These are phyloP conservation scores for Nicotiana undulata DNA, from an alignment of 257 asterid species.

Conservation along the genomic window DNA sequence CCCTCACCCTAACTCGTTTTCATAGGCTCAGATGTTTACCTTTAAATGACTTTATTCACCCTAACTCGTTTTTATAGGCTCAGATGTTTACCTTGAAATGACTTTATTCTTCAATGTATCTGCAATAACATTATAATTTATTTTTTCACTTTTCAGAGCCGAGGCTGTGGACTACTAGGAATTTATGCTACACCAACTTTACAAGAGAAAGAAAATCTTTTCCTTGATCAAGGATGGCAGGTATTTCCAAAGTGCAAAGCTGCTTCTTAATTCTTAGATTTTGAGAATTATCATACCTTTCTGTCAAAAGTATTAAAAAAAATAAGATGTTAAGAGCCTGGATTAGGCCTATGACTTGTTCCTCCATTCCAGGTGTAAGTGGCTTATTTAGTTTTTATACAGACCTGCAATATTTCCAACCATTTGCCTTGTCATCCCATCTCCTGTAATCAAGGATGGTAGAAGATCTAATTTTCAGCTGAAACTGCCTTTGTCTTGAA, in stretches of 20 bases:
- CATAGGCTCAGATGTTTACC: background rate
- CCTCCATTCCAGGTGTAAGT: background rate
- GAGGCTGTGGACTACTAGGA: conserved; percentile 82
- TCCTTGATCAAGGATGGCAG: conserved; percentile 98
- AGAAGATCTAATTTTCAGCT: background rate
- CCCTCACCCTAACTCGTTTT: background rate
- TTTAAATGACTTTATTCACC: background rate
- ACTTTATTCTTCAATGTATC: background rate
- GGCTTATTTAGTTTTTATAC: background rate
- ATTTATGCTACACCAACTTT: conserved; percentile 84
- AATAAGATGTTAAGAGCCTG: background rate
- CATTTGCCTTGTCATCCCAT: background rate
- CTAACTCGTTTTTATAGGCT: background rate
- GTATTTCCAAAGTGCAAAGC: conserved; percentile 26
- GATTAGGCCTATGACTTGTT: background rate
- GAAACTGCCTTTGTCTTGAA: background rate
- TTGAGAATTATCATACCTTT: background rate
- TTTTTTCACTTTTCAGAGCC: conserved; percentile 47
- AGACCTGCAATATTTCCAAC: background rate
- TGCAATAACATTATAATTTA: background rate
- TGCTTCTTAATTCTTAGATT: background rate
- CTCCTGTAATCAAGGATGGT: background rate
- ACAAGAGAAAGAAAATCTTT: conserved; percentile 79
- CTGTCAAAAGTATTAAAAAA: background rate
- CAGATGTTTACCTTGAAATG: background rate